Evolutionary conservation across 2,329 filamentous ascomycete species (phyloP).

Genomic region (Diplodia seriata): DNA sequence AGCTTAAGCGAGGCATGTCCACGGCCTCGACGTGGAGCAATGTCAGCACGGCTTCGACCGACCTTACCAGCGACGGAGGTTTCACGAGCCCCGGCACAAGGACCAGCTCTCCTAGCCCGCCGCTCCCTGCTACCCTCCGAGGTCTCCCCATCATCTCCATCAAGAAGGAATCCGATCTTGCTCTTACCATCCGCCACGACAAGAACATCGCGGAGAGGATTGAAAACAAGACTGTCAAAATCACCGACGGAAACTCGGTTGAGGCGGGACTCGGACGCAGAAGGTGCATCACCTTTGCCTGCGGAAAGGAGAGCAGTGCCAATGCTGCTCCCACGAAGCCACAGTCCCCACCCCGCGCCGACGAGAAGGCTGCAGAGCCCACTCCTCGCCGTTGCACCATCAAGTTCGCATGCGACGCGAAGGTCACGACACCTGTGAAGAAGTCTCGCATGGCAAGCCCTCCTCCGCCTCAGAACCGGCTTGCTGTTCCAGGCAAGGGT

Average conservation of each 20-base stretch:
- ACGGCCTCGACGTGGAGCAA: constrained; percentile 78
- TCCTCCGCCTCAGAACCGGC: constrained; percentile 45
- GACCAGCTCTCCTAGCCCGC: constrained; percentile 86
- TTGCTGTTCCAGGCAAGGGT: constrained; percentile 43
- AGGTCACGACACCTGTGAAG: constrained; percentile 47
- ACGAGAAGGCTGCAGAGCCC: constrained; percentile 43
- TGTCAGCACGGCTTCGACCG: constrained; percentile 80
- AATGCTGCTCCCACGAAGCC: constrained; percentile 44
- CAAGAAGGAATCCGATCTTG: constrained; percentile 44
- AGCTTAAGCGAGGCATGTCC: constrained; percentile 53
- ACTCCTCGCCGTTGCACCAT: constrained; percentile 67
- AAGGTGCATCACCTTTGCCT: constrained; percentile 92
- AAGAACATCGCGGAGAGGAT: constrained; percentile 40
- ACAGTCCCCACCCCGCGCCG: constrained; percentile 35
- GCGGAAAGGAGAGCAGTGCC: constrained; percentile 62
- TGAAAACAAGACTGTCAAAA: constrained; percentile 37
- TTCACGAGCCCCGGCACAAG: constrained; percentile 83
- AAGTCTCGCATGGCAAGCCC: constrained; percentile 51
- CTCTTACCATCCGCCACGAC: constrained; percentile 49
- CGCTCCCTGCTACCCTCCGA: constrained; percentile 65
- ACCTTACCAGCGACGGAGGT: constrained; percentile 93
- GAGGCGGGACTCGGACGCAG: constrained; percentile 75
- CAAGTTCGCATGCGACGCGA: constrained; percentile 75
- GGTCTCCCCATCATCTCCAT: constrained; percentile 47
- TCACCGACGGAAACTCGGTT: constrained; percentile 61